These are phyloP conservation scores for Isatis tinctoria DNA, from an alignment of 345 rosid species.

Conservation along the genomic window DNA sequence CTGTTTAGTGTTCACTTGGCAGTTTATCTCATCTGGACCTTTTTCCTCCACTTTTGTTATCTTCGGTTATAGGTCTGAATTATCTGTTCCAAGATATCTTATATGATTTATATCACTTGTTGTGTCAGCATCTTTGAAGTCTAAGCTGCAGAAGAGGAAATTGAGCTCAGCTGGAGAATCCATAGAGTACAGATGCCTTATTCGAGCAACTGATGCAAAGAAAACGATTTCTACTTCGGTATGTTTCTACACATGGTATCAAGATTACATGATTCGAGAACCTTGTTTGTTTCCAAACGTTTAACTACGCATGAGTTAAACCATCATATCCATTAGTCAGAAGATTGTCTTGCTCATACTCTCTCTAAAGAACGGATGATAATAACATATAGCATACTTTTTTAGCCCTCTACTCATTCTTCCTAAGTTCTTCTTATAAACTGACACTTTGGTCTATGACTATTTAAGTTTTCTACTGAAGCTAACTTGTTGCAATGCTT, in stretches of 20 bases:
- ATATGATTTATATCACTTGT: background rate
- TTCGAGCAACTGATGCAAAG: conserved; percentile 88
- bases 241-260: conserved; percentile 12
- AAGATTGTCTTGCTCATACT: background rate
- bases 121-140: conserved; percentile 66
- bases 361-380: background rate
- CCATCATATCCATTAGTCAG: background rate
- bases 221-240: conserved; percentile 83
- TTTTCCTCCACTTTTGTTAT: background rate
- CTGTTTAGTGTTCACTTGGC: background rate
- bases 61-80: background rate
- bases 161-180: conserved; percentile 51
- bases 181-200: conserved; percentile 77
- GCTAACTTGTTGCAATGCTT: conserved; percentile 12
- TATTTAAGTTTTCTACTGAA: background rate
- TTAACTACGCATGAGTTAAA: background rate
- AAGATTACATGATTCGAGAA: background rate
- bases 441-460: background rate
- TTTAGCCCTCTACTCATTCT: background rate
- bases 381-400: background rate
- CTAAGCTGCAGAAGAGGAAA: conserved; percentile 74
- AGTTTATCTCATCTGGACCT: background rate
- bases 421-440: background rate
- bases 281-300: background rate
- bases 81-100: background rate